Conservation (phyloP, 768 basidiomycete genomes). For the Gelatoporia subvermispora region DNA sequence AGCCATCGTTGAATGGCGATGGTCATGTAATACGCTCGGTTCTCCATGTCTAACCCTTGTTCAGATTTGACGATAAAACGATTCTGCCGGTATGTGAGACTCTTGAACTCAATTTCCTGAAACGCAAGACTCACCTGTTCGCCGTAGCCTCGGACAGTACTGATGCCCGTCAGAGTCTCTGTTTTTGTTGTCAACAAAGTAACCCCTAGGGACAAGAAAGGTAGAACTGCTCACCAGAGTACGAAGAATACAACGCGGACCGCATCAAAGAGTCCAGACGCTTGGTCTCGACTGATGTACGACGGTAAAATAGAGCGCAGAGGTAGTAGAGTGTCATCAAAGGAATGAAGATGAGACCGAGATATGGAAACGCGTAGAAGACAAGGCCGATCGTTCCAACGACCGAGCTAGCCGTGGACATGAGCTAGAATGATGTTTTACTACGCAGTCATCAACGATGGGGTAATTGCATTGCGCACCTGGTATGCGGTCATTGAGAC, state of each 20-base stretch:
- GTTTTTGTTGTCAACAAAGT: neutral
- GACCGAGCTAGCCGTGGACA: slow-evolving; percentile 36
- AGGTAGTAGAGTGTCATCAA: slow-evolving; percentile 48
- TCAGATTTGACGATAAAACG: slow-evolving; percentile 49
- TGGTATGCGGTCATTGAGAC: slow-evolving; percentile 44
- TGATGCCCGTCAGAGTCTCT: slow-evolving; percentile 61
- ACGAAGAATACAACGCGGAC: slow-evolving; percentile 52
- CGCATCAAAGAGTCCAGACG: slow-evolving; percentile 59
- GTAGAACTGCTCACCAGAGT: slow-evolving; percentile 37
- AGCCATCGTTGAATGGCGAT: slow-evolving; percentile 66
- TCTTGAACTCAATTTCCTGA: neutral
- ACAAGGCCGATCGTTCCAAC: slow-evolving; percentile 54
- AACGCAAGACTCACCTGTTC: slow-evolving; percentile 36
- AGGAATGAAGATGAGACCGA: slow-evolving; percentile 60
- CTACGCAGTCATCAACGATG: neutral
- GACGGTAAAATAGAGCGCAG: slow-evolving; percentile 52
- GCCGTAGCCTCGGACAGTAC: slow-evolving; percentile 58
- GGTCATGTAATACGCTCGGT: slow-evolving; percentile 61
- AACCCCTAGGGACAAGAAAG: neutral
- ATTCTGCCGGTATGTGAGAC: slow-evolving; percentile 22
- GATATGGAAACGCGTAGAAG: slow-evolving; percentile 53
- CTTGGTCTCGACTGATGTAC: slow-evolving; percentile 60
- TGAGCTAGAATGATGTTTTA: slow-evolving; percentile 8
- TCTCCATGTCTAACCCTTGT: slow-evolving; percentile 50
- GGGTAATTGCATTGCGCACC: slow-evolving; percentile 22